Evolutionary conservation across 2,329 filamentous ascomycete species (phyloP).

Genomic region (Chrysoporthe austroafricana): DNA sequence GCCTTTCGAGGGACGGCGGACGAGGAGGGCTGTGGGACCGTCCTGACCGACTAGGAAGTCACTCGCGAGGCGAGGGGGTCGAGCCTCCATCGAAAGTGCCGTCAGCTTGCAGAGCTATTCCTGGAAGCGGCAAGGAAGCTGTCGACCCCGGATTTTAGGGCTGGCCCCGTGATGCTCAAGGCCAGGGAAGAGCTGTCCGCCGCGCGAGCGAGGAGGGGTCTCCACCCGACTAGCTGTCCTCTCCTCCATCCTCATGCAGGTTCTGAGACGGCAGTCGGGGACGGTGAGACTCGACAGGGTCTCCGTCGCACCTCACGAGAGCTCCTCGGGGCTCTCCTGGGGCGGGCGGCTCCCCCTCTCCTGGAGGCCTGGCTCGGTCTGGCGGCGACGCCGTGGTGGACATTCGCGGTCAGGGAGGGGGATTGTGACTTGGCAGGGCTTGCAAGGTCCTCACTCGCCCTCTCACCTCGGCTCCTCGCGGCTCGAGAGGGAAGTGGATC

Average conservation of each 20-base stretch:
- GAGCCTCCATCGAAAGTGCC: background rate
- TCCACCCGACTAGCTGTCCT: background rate
- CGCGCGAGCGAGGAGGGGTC: conserved; percentile 4
- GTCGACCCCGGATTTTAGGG: conserved; percentile 28
- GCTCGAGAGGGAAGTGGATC: conserved; percentile 11
- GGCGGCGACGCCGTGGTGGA: background rate
- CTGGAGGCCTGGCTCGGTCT: background rate
- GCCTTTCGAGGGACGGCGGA: background rate
- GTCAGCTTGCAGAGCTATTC: conserved; percentile 13
- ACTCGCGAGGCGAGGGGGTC: conserved; percentile 1
- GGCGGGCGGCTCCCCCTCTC: background rate
- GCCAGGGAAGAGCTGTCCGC: conserved; percentile 16
- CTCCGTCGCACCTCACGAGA: no score
- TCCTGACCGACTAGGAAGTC: conserved; percentile 10
- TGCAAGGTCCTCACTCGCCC: background rate
- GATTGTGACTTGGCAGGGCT: background rate
- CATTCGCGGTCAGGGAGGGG: background rate
- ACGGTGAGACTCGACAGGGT: background rate
- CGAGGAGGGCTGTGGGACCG: background rate
- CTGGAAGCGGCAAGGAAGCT: conserved; percentile 12
- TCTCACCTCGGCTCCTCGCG: conserved; percentile 19
- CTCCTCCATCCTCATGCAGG: conserved; percentile 4
- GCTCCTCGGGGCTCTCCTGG: no score
- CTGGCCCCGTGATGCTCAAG: conserved; percentile 21
- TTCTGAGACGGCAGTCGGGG: conserved; percentile 4